phyloP scores from a whole-genome alignment of 805 yeast species.

The Saccharomycopsis babjevae region DNA sequence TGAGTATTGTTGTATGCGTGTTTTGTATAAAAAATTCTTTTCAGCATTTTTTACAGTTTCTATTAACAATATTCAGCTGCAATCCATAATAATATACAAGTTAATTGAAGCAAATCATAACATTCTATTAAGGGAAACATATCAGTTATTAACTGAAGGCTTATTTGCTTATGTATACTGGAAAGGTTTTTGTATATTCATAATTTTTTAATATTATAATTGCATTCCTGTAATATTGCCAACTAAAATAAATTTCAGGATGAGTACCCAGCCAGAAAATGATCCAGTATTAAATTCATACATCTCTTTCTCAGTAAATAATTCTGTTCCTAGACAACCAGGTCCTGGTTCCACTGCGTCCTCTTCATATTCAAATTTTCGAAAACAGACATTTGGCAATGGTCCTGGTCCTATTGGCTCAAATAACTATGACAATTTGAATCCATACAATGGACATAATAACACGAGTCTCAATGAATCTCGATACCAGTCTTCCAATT shows the following conservation, averaged over 20 bases:
- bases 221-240: not conserved
- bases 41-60: too few species aligned
- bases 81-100: too few species aligned
- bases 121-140: too few species aligned
- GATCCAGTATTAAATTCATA: conserved; percentile 11
- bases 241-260: not conserved
- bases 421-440: not conserved
- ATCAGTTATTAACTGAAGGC: too few species aligned
- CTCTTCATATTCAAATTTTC: conserved; percentile 16
- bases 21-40: too few species aligned
- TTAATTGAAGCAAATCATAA: too few species aligned
- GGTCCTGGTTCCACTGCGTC: conserved; percentile 16
- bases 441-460: not conserved
- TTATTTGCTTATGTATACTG: too few species aligned
- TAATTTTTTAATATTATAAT: too few species aligned
- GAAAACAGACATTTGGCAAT: conserved; percentile 12
- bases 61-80: too few species aligned
- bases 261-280: not conserved
- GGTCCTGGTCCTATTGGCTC: not conserved
- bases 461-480: not conserved
- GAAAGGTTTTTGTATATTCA: too few species aligned
- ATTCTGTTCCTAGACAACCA: conserved; percentile 5
- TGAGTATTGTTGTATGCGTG: too few species aligned
- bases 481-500: not conserved
- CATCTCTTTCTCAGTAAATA: conserved; percentile 3